Evolutionary conservation across 805 yeast genomes (phyloP).

Genomic region (Barnettozyma sucrosica): DNA sequence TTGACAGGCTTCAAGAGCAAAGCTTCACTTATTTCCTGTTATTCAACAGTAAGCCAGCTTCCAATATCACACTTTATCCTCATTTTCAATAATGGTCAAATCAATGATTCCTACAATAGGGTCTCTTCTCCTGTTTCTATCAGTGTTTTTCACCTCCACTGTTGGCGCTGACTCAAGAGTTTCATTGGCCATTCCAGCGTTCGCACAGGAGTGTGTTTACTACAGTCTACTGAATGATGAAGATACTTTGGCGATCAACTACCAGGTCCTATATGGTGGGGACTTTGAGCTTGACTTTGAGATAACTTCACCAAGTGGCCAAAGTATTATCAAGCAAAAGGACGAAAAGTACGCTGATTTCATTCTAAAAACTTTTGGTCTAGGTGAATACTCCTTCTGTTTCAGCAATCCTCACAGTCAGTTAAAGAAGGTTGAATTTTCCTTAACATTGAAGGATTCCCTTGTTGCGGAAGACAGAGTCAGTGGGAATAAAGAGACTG

Average conservation of each 20-base stretch:
- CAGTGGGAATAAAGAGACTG: conserved; percentile 41
- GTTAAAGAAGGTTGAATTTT: conserved; percentile 59
- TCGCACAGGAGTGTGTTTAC: conserved; percentile 39
- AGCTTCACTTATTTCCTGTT: neutral
- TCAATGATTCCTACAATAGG: neutral
- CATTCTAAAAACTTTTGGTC: conserved; percentile 47
- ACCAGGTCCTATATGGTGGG: conserved; percentile 56
- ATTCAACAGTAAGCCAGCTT: neutral
- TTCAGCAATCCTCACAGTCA: conserved; percentile 60
- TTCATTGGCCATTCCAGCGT: conserved; percentile 27
- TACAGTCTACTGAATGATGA: conserved; percentile 31
- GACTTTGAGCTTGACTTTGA: conserved; percentile 61
- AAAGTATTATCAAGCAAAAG: conserved; percentile 41
- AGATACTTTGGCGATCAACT: conserved; percentile 36
- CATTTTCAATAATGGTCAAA: neutral
- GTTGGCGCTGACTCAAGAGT: conserved; percentile 19
- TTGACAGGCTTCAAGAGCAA: neutral
- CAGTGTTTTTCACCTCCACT: neutral
- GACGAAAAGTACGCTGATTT: conserved; percentile 63
- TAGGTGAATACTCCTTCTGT: conserved; percentile 63
- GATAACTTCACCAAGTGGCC: conserved; percentile 50
- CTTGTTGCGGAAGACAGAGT: conserved; percentile 26
- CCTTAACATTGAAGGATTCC: conserved; percentile 45
- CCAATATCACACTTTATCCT: neutral
- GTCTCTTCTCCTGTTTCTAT: neutral